Evolutionary conservation across 306 rosid genomes (phyloP), one percentile per base, ranked within the genome.

Genomic region (Coriaria nepalensis): DNA sequence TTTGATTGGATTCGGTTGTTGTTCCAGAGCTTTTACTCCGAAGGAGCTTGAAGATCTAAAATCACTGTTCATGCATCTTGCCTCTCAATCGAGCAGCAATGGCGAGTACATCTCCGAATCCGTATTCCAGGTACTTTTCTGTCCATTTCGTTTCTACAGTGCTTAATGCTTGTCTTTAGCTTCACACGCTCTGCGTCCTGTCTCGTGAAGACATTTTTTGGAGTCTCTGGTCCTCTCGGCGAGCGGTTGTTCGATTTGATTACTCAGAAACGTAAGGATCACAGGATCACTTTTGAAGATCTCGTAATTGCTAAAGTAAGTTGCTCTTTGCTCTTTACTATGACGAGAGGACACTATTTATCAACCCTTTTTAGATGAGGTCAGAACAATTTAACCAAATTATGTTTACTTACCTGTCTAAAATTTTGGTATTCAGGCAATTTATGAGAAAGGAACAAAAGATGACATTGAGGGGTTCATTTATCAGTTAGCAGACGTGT

Each of bases 391-490:
- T n/a, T n/a, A n/a, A n/a, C n/a, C n/a, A n/a, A n/a, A n/a, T n/a
- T n/a, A n/a, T n/a, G n/a, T n/a, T n/a, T n/a, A n/a, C n/a, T n/a
- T n/a, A n/a, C n/a, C n/a, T n/a, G n/a, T n/a, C n/a, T n/a, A n/a
- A n/a, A n/a, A n/a, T n/a, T 35, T 13, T 37, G 34, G 66, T 29
- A 62, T 70, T 68, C 59, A 86, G 96, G 90, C 76, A 50, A 68
- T 67, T 68, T 82, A 82, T 66, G 94, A 82, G 73, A 82, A 86
- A 65, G 93, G 94, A 49, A 77, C 86, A 29, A 79, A 63, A 37
- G 90, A 74, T 63, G 96, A 82, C 55, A 82, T 86, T 50, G 90
- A 79, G 53, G 88, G 74, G 52, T 86, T 82, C 69, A 72, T 86
- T 29, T 79, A 70, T 69, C 75, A 70, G 49, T 53, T 86, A 35